phyloP scores from a whole-genome alignment of 2,329 filamentous ascomycete species.

The Aspergillus tubingensis region DNA sequence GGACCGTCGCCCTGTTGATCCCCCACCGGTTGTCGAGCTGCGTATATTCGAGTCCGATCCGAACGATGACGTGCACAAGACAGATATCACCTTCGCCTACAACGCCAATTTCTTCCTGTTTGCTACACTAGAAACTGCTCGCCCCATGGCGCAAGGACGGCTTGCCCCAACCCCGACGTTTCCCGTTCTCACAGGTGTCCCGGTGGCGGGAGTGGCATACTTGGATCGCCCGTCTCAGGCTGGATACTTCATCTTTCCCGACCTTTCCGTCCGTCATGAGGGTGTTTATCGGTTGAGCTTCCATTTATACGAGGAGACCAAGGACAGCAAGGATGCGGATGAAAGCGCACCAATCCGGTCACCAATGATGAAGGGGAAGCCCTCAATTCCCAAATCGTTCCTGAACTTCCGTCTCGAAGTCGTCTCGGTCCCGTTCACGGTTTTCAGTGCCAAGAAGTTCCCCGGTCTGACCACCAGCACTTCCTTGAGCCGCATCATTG shows the following conservation, averaged over 20 bases:
- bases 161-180: constrained; percentile 68
- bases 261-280: constrained; percentile 93
- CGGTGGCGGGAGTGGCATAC: constrained; percentile 94
- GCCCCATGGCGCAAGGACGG: constrained; percentile 78
- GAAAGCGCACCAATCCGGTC: constrained; percentile 49
- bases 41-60: constrained; percentile 72
- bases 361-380: constrained; percentile 32
- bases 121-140: constrained; percentile 83
- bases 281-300: constrained; percentile 90
- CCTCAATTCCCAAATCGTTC: constrained; percentile 53
- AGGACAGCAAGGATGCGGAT: constrained; percentile 78
- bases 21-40: constrained; percentile 90
- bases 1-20: constrained; percentile 89
- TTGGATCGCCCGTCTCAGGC: constrained; percentile 77
- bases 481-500: constrained; percentile 80
- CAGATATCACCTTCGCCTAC: constrained; percentile 83
- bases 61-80: constrained; percentile 57
- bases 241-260: constrained; percentile 97
- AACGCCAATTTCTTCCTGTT: constrained; percentile 98
- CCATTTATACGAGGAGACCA: constrained; percentile 90
- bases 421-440: constrained; percentile 81
- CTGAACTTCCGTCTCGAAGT: constrained; percentile 89
- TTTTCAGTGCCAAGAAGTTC: constrained; percentile 98
- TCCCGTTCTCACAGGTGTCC: constrained; percentile 88
- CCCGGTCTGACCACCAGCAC: constrained; percentile 91